Conservation (phyloP, 805 yeast genomes). For the Saccharomycopsis sp. region DNA sequence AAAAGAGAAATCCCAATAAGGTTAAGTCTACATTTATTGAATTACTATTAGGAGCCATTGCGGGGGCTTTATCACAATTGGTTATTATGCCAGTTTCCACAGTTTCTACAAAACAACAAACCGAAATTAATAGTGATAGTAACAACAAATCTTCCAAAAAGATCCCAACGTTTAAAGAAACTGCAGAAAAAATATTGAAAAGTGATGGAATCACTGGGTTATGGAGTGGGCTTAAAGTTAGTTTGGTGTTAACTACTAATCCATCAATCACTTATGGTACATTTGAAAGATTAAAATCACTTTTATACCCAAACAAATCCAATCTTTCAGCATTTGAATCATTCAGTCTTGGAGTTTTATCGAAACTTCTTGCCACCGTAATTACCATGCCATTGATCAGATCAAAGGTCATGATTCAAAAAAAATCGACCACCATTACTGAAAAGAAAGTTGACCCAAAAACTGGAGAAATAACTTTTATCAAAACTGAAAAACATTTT, state of each 20-base stretch:
- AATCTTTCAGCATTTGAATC: constrained; percentile 49
- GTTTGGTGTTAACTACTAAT: constrained; percentile 65
- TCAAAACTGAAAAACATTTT: constrained; percentile 32
- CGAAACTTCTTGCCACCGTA: constrained; percentile 71
- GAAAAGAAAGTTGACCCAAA: constrained; percentile 20
- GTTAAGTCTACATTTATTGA: constrained; percentile 52
- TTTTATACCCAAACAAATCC: constrained; percentile 26
- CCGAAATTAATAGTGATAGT: constrained; percentile 28
- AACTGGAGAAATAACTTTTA: constrained; percentile 16
- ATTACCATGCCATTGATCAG: constrained; percentile 80
- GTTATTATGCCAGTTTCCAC: constrained; percentile 77
- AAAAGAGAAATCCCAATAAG: constrained; percentile 27
- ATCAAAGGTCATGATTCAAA: constrained; percentile 73
- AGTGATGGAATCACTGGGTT: constrained; percentile 63
- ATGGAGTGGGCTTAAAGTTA: constrained; percentile 79
- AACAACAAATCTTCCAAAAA: constrained; percentile 9
- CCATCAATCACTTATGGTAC: constrained; percentile 85
- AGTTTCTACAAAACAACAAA: constrained; percentile 59
- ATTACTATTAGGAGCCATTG: constrained; percentile 62
- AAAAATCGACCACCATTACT: constrained; percentile 19
- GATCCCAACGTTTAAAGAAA: constrained; percentile 26
- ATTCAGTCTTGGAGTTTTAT: constrained; percentile 65
- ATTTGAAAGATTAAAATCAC: constrained; percentile 52
- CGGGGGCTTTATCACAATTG: constrained; percentile 74
- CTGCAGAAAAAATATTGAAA: constrained; percentile 40